phyloP scores from a whole-genome alignment of 163 green algal genomes.

The Trebouxia gelatinosa region DNA sequence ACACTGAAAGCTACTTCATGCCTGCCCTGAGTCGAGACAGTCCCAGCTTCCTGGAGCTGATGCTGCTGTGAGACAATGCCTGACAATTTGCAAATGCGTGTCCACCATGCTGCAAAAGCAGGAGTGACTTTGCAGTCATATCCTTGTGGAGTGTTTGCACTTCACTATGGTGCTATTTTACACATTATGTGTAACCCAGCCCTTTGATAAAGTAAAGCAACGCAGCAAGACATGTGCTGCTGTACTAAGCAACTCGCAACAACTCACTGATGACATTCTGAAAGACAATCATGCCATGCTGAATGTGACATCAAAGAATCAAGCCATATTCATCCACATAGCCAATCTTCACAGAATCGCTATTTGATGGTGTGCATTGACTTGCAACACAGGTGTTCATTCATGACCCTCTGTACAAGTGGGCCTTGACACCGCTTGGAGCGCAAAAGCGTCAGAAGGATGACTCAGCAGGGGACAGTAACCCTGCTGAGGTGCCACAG shows the following conservation, averaged over 20 bases:
- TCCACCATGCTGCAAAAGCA: not conserved
- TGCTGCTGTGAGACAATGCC: no score
- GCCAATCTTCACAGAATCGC: no score
- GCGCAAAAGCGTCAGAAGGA: slow-evolving; percentile 60
- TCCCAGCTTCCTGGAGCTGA: no score
- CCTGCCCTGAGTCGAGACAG: not conserved
- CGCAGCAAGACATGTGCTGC: not conserved
- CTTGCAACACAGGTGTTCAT: slow-evolving; percentile 93
- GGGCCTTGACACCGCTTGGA: slow-evolving; percentile 66
- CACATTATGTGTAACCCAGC: no score
- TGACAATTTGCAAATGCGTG: no score
- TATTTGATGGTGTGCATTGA: no score
- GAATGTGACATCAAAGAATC: not conserved
- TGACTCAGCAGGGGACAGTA: not conserved
- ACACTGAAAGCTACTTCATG: no score
- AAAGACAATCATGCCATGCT: not conserved
- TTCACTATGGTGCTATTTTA: no score
- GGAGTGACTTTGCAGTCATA: no score
- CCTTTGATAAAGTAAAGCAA: no score
- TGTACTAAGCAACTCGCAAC: not conserved
- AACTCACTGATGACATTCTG: not conserved
- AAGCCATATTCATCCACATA: no score
- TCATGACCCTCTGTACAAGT: slow-evolving; percentile 92
- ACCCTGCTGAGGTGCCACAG: not conserved
- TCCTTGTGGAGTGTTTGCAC: no score